phyloP scores from a whole-genome alignment of 768 basidiomycete species.

The Cubamyces sp. region DNA sequence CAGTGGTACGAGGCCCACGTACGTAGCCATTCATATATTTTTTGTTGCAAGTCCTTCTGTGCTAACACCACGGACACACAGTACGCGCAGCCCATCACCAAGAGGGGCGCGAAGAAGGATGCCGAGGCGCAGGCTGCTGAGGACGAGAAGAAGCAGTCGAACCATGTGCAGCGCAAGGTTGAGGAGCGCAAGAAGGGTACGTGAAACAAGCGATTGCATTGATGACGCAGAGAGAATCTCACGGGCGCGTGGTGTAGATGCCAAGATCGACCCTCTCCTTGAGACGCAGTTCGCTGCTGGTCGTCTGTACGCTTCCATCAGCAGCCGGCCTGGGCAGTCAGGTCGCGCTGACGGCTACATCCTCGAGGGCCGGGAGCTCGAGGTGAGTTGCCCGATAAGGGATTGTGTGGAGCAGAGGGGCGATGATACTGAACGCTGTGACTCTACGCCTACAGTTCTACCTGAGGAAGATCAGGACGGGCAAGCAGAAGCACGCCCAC shows the following conservation, averaged over 20 bases:
- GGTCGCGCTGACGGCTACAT: conserved; percentile 97
- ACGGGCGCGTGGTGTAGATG: conserved; percentile 50
- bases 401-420: not conserved
- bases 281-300: conserved; percentile 92
- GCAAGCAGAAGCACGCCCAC: conserved; percentile 93
- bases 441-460: conserved; percentile 69
- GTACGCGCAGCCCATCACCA: conserved; percentile 96
- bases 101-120: conserved; percentile 75
- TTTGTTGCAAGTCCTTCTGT: conserved; percentile 1
- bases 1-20: conserved; percentile 99
- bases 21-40: conserved; percentile 40
- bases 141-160: conserved; percentile 78
- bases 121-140: conserved; percentile 58
- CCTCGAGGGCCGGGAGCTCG: conserved; percentile 97
- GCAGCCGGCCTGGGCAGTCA: conserved; percentile 95
- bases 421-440: conserved; percentile 26
- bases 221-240: conserved; percentile 8
- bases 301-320: conserved; percentile 91
- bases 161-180: conserved; percentile 85
- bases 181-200: conserved; percentile 91
- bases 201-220: conserved; percentile 20
- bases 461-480: conserved; percentile 88
- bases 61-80: conserved; percentile 37
- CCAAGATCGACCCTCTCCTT: conserved; percentile 89
- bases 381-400: conserved; percentile 55